phyloP scores from a whole-genome alignment of 257 asterid species.

The Buddleja alternifolia region DNA sequence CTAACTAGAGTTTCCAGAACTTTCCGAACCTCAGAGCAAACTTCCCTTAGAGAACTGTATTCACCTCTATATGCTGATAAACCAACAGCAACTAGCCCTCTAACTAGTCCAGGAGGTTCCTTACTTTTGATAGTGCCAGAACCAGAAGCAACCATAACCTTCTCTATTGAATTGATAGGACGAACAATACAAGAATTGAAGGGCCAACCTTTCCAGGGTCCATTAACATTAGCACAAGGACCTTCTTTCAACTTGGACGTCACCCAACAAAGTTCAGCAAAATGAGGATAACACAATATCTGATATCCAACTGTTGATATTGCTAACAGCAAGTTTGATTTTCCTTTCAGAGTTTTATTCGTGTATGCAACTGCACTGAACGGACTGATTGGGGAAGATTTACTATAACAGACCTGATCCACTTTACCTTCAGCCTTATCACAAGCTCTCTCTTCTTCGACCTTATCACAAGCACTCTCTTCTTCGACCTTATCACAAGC shows the following conservation, averaged over 20 bases:
- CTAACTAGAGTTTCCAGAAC: constrained; percentile 77
- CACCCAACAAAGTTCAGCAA: constrained; percentile 98
- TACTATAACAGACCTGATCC: constrained; percentile 38
- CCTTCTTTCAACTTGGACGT: constrained; percentile 96
- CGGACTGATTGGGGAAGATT: constrained; percentile 39
- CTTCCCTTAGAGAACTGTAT: constrained; percentile 70
- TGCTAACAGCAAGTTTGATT: constrained; percentile 71
- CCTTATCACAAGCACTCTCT: too few species aligned
- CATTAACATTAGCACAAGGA: constrained; percentile 67
- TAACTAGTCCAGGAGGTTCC: constrained; percentile 56
- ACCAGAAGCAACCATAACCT: constrained; percentile 44
- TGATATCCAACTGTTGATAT: constrained; percentile 91
- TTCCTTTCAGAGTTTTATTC: constrained; percentile 60
- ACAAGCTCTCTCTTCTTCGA: constrained; percentile 35
- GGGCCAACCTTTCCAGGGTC: constrained; percentile 98
- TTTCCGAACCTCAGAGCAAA: constrained; percentile 69
- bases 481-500: too few species aligned
- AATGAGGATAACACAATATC: constrained; percentile 88
- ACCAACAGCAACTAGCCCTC: constrained; percentile 93
- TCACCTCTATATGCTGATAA: constrained; percentile 87
- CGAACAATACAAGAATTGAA: constrained; percentile 87
- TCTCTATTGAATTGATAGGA: constrained; percentile 52
- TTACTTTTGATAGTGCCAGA: constrained; percentile 50
- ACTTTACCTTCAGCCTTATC: constrained; percentile 39
- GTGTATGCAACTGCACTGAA: constrained; percentile 40